Evolutionary conservation across 768 basidiomycete genomes (phyloP), one percentile per base, ranked within the genome.

Genomic region (Lactarius vividus): DNA sequence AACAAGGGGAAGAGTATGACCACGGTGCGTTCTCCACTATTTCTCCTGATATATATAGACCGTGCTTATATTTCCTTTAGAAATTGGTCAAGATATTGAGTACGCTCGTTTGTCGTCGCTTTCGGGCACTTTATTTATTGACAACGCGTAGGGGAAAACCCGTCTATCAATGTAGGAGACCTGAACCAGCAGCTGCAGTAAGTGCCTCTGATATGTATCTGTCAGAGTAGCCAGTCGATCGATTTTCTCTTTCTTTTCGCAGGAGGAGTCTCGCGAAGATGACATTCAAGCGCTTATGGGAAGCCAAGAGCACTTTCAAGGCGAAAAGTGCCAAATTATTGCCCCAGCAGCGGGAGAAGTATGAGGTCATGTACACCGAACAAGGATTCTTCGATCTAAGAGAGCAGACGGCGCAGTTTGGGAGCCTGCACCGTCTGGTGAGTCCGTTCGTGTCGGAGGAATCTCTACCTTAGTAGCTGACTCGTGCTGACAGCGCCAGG

Each of bases 1-100:
- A 46, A 29, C 13, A 56, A 46, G 23, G 68, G 65, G 4, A 58
- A 35, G 28, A 62, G 62, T 3, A 67, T 69, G 69, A 69, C 69
- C 10, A 5, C 37, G 6, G 69, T 69, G 33, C 31, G 69, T 58
- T 2, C 23, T 46, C 42, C 29, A 20, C 26, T 8, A 31, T 33
- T 26, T 60, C n/a, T 31, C 28, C 20, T 26, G 55, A 16, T 13
- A 13, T 13, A 13, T 29, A 35, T 35, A 1, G 15, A 55, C 4
- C 15, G 1, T 28, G 18, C 16, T 62, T 8, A 61, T 18, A 11
- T 16, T n/a, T 37, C 18, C 9, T 13, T 13, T 28, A 62, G 65
- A 52, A 62, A 58, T 37, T 66, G 29, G 57, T 58, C 26, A 58
- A 40, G 26, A 62, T 59, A 16, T 53, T 66, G 49, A 54, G 61